Base-by-base conservation (phyloP, 2,329 filamentous ascomycete species). In the Thelonectria olida region DNA sequence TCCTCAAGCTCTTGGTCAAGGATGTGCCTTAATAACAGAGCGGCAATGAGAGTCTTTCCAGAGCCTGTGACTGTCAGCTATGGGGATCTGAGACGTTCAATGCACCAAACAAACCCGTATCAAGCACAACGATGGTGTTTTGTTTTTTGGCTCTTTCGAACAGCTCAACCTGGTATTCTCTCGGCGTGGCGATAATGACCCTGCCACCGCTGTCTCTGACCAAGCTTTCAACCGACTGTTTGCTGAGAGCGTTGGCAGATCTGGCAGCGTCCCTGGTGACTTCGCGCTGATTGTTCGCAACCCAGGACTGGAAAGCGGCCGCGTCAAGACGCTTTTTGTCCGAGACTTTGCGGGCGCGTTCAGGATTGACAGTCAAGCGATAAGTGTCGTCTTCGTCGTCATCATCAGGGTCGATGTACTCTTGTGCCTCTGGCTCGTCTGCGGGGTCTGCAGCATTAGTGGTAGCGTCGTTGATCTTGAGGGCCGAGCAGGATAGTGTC, bases 41-140 rank as follows among this genome's bases (percentile, higher is more conserved):
- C 93, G 0, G 96, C 94, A 68, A 99, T 97, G n/a, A 97, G 82
- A 0, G 96, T 99, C 78, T 99, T 99, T 2, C 96, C 96, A 4
- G 93, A 93, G 12, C 96, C 91, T 90, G 60, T 1, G 15, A 15
- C n/a, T 51, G 19, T 68, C 23, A 65, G 54, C 7, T n/a, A n/a
- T n/a, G n/a, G n/a, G n/a, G n/a, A n/a, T n/a, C n/a, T n/a, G n/a
- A 15, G 27, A 23, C 6, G 1, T 5, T 22, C 23, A 25, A 9
- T 9, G 5, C 2, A 2, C 5, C 15, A 17, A 8, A 51, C 71
- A 52, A 74, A 89, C 88, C 93, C n/a, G 95, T 97, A 72, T 96
- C 93, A 1, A 98, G 84, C 1, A 99, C 96, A 1, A 96, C 94
- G 67, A 99, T 97, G 7, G 90, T 91, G 73, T 99, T 99, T 67